Evolutionary conservation across 2,329 filamentous ascomycete genomes (phyloP).

Genomic region (Colletotrichum musicola): DNA sequence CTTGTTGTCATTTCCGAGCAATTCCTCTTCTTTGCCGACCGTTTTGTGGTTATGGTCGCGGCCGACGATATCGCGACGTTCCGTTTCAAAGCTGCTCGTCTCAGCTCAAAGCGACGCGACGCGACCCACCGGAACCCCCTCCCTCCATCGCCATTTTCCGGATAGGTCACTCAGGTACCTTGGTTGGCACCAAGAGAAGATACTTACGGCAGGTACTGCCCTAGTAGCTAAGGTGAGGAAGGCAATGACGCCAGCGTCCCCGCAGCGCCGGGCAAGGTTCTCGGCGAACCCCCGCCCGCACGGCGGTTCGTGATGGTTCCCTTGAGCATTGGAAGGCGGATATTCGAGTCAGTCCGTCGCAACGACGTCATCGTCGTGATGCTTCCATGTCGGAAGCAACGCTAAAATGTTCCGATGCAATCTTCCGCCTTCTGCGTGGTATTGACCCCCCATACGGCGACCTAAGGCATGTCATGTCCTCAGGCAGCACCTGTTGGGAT

Average conservation of each 20-base stretch:
- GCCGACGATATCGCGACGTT: conserved; percentile 21
- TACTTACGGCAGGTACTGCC: too few relatives aligned
- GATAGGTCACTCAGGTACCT: too few relatives aligned
- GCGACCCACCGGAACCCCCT: conserved; percentile 15
- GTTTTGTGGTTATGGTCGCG: conserved; percentile 10
- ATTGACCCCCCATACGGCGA: too few relatives aligned
- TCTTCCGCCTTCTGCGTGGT: conserved; percentile 4
- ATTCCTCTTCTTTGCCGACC: neutral
- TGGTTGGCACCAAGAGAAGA: too few relatives aligned
- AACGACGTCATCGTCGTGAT: conserved; percentile 28
- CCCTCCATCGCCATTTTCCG: conserved; percentile 2
- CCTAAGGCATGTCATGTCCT: neutral
- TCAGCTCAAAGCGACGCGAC: conserved; percentile 14
- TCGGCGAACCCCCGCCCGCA: conserved; percentile 27
- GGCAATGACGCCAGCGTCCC: conserved; percentile 35
- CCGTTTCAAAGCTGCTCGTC: conserved; percentile 31
- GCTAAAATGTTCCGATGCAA: conserved; percentile 16
- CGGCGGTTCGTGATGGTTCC: conserved; percentile 36
- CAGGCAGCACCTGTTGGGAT: conserved; percentile 9
- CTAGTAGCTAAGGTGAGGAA: too few relatives aligned
- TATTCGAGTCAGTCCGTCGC: conserved; percentile 23
- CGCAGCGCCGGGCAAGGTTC: conserved; percentile 30
- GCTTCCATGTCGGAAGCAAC: conserved; percentile 23
- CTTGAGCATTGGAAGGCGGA: conserved; percentile 9
- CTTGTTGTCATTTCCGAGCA: neutral